Evolutionary conservation across 345 rosid species (phyloP), one percentile per base, ranked within the genome.

Genomic region (Linum trigynum): DNA sequence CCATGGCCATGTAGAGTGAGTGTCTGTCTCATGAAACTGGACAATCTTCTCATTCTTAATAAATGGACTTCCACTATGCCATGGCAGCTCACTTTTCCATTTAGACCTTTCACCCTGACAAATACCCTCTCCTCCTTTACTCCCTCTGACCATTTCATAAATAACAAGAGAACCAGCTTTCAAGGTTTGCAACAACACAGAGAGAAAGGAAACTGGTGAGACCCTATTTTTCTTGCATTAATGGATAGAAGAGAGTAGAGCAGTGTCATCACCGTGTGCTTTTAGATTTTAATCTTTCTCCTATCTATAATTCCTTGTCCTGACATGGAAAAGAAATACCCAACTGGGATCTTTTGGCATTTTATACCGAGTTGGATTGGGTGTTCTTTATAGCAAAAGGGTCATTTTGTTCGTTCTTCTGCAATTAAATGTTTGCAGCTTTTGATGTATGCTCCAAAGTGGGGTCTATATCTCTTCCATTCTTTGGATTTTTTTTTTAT

Each of bases 121-220:
- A 71, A 68, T 41, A 57, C 62, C 53, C 53, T 48, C 40, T 15
- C 66, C 40, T 11, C 23, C 65, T 74, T 68, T 56, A 72, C 65
- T 78, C 53, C 62, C 63, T 63, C 65, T 72, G 74, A 39, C 62
- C 64, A 53, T 62, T 71, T 74, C 74, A 75, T 80, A 69, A 82
- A 77, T 79, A 75, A 65, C 64, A 63, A 72, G 71, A 48, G 53
- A 48, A 10, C 53, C 85, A 77, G 80, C 62, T 70, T 81, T 75
- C 63, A 73, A 69, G 71, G 62, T 75, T 71, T 77, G 63, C 65
- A 75, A 69, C 71, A 79, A 82, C 65, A 75, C 45, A 38, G 56
- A 72, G 71, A 80, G 75, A 73, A 42, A 32, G 73, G 53, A 48
- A 48, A 48, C 53, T 48, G 53, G 9, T 67, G 66, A 70, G 69